Evolutionary conservation across 2,329 filamentous ascomycete species (phyloP).

Genomic region (Epichloe gansuensis): DNA sequence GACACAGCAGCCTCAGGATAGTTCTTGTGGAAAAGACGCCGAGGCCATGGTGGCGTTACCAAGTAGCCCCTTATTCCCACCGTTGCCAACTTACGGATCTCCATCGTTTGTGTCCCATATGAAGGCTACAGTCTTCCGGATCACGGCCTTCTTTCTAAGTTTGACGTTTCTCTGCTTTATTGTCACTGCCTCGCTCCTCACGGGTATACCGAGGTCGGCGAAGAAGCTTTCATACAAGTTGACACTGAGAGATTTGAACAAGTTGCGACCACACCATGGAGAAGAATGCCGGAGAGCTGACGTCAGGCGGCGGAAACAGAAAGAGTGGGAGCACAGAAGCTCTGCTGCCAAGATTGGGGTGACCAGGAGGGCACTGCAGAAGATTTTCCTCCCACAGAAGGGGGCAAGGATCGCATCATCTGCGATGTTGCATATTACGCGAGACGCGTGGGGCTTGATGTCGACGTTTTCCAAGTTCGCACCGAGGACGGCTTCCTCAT

Average conservation of each 20-base stretch:
- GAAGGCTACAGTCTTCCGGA: conserved; percentile 26
- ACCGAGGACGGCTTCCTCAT: conserved; percentile 93
- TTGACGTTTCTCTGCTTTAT: conserved; percentile 66
- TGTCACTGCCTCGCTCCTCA: conserved; percentile 60
- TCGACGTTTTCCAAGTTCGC: conserved; percentile 72
- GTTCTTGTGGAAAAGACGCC: background rate
- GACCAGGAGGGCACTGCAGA: conserved; percentile 33
- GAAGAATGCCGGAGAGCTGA: conserved; percentile 55
- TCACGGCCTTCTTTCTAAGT: conserved; percentile 61
- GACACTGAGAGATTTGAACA: conserved; percentile 47
- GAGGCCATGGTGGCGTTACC: background rate
- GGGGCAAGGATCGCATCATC: conserved; percentile 64
- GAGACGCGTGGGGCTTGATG: conserved; percentile 71
- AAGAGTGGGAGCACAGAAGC: conserved; percentile 46
- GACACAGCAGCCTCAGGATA: background rate
- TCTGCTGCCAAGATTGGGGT: conserved; percentile 24
- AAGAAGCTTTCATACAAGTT: conserved; percentile 38
- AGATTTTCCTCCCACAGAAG: conserved; percentile 64
- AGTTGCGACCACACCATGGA: conserved; percentile 53
- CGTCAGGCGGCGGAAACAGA: conserved; percentile 44
- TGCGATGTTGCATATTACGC: conserved; percentile 82
- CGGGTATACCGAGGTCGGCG: conserved; percentile 44
- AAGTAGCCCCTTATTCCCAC: conserved; percentile 74
- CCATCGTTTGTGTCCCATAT: conserved; percentile 40
- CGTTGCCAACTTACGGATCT: conserved; percentile 69